Percentiles rank a stretch among this genome's conserved stretches.
These are phyloP conservation scores for Aureobasidium subglaciale DNA, from an alignment of 2,329 filamentous ascomycete species.

Conservation along the genomic window DNA sequence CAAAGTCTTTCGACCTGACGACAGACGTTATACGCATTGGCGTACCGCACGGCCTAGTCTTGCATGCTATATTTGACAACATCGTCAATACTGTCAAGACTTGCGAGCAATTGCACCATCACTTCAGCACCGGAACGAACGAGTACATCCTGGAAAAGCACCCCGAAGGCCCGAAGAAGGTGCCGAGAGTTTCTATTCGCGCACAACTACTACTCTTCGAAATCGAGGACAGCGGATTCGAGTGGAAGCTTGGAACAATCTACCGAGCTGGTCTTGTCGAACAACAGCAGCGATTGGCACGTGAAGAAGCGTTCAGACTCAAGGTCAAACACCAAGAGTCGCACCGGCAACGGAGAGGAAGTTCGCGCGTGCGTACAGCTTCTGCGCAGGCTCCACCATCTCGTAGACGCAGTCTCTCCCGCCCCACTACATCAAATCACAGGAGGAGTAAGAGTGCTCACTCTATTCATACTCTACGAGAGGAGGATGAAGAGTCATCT, in stretches of 20 bases:
- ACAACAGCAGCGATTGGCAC: constrained; percentile 79
- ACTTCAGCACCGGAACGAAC: constrained; percentile 79
- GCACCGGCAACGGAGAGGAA: constrained; percentile 40
- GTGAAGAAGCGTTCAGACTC: constrained; percentile 81
- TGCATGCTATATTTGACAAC: constrained; percentile 91
- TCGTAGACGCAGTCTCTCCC: constrained; percentile 27
- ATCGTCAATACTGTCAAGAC: constrained; percentile 82
- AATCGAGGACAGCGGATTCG: constrained; percentile 90
- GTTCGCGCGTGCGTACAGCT: constrained; percentile 46
- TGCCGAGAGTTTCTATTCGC: constrained; percentile 79
- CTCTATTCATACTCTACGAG: constrained; percentile 12
- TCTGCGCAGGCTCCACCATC: constrained; percentile 41
- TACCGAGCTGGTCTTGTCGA: constrained; percentile 84
- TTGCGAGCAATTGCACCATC: constrained; percentile 82
- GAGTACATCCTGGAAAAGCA: constrained; percentile 82
- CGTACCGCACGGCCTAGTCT: constrained; percentile 82
- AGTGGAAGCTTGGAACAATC: constrained; percentile 94
- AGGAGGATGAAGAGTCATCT: constrained; percentile 10
- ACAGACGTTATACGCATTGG: constrained; percentile 81
- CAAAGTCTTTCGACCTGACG: constrained; percentile 76
- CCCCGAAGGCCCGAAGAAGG: constrained; percentile 75
- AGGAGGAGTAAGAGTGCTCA: constrained; percentile 35
- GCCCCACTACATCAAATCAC: constrained; percentile 21
- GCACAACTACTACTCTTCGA: constrained; percentile 81
- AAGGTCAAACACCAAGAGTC: constrained; percentile 83